Conservation (phyloP, 1,284 basidiomycete genomes). For the Rhodotorula mucilaginosa region DNA sequence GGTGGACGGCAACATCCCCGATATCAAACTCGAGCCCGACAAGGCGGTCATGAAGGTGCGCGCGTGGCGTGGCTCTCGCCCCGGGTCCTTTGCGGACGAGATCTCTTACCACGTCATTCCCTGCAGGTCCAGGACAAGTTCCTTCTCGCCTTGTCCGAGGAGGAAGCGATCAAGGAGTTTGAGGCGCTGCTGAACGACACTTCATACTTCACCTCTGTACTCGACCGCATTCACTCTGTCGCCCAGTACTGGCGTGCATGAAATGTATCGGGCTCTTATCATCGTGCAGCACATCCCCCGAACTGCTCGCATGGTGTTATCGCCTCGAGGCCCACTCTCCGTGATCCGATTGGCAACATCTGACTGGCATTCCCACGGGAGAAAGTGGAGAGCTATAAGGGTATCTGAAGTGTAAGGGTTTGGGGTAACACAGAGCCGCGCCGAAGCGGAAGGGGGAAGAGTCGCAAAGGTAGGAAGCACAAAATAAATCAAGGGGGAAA, state of each 20-base stretch:
- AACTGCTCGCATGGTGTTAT: background rate
- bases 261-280: background rate
- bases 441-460: background rate
- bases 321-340: background rate
- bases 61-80: constrained; percentile 2
- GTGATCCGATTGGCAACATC: background rate
- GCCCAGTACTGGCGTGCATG: constrained; percentile 26
- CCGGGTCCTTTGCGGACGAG: accelerated
- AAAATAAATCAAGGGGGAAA: background rate
- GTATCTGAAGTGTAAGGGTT: background rate
- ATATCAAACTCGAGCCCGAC: constrained; percentile 77
- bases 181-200: constrained; percentile 91
- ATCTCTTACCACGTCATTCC: constrained; percentile 50
- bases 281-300: background rate
- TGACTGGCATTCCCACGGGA: too few relatives aligned
- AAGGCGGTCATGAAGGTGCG: constrained; percentile 59
- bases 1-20: constrained; percentile 97
- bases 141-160: constrained; percentile 84
- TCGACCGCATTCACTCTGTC: constrained; percentile 75
- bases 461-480: background rate
- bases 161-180: constrained; percentile 95
- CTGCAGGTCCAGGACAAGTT: constrained; percentile 94
- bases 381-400: background rate
- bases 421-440: background rate
- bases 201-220: constrained; percentile 85